Evolutionary conservation across 2,329 filamentous ascomycete genomes (phyloP), one percentile per base, ranked within the genome.

Genomic region (Botrytis fragariae): DNA sequence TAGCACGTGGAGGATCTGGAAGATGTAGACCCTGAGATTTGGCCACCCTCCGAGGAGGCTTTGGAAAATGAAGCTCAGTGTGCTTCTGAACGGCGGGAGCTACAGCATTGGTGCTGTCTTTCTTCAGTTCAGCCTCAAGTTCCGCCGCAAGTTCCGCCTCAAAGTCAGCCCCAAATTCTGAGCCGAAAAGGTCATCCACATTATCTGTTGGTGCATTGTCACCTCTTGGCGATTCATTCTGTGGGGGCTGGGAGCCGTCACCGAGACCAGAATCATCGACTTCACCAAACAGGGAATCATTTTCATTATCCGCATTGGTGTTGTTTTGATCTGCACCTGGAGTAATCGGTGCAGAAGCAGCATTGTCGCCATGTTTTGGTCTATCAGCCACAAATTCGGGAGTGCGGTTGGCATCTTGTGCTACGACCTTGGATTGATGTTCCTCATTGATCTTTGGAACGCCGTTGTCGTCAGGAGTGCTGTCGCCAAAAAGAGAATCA

Each of bases 391-490:
- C n/a, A 59, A 29, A 3, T 1, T 20, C n/a, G 7, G 29, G 14
- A 4, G 29, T 32, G 29, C 29, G 1, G 29, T 20, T 59, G 1
- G 3, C 3, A 10, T 4, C 54, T 59, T 29, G 29, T 20, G 29
- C 16, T 9, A 1, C 0, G 1, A 1, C 3, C 54, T 35, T 10
- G 0, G 10, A 9, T 45, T 16, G 20, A 4, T 22, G 1, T 44
- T 25, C 20, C 1, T 12, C 44, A 1, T 35, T 3, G 14, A 25
- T 2, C 1, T 37, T 37, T 25, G 20, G 4, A 1, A 39, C 4
- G 1, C 39, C 35, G 1, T 25, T 2, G 18, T 64, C n/a, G 4
- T 12, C 9, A 7, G 61, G 25, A 1, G 5, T 10, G 2, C 18
- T 64, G 2, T 7, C 42, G 0, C 42, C 62, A 6, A 65, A 65